Percentiles rank a stretch among this genome's conserved stretches.
Evolutionary conservation across 768 basidiomycete species (phyloP).

Genomic region (Tricholomella constricta): DNA sequence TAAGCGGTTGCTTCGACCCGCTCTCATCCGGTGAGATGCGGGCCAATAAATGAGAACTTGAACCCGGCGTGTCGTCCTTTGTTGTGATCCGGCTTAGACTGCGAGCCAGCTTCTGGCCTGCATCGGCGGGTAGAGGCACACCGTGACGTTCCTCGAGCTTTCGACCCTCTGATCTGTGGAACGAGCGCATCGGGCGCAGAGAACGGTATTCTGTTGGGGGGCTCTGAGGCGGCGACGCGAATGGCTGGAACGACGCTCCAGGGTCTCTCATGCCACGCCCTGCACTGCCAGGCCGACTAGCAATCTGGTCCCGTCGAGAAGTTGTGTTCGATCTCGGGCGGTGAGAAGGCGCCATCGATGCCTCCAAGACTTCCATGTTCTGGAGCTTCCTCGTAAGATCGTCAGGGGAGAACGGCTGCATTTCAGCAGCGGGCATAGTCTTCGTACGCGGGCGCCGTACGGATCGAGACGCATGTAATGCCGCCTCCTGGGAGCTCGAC

Average conservation of each 20-base stretch:
- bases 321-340: conserved; percentile 7
- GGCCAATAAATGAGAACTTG: conserved; percentile 18
- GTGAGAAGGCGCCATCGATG: conserved; percentile 15
- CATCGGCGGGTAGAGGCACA: conserved; percentile 34
- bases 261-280: conserved; percentile 16
- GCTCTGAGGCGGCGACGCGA: conserved; percentile 8
- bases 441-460: conserved; percentile 42
- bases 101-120: conserved; percentile 33
- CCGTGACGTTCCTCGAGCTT: conserved; percentile 32
- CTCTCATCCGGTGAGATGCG: conserved; percentile 17
- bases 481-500: conserved; percentile 40
- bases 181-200: conserved; percentile 59
- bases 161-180: conserved; percentile 51
- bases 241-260: conserved; percentile 1
- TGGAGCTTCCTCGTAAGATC: conserved; percentile 62
- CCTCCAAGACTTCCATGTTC: conserved; percentile 43
- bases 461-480: conserved; percentile 36
- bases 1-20: neutral
- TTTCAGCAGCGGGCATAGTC: conserved; percentile 42
- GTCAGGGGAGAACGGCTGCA: conserved; percentile 50
- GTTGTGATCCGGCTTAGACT: conserved; percentile 38
- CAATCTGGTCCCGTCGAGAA: conserved; percentile 7
- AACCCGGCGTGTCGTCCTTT: conserved; percentile 18
- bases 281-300: conserved; percentile 17
- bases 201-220: conserved; percentile 16